Conservation (phyloP, 169 alveolate genomes). For the Cryptosporidium sp. region DNA sequence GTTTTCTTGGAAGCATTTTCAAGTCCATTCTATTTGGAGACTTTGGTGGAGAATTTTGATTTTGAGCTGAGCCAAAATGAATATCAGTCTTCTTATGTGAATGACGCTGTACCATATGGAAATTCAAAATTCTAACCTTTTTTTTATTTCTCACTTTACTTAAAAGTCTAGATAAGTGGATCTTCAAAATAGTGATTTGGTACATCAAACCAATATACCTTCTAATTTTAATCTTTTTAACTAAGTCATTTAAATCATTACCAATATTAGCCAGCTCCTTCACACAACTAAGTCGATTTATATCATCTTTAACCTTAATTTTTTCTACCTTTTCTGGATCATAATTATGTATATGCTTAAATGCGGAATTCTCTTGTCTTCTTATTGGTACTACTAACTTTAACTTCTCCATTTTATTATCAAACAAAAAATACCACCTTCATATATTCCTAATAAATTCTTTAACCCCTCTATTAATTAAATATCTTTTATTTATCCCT, state of each 20-base stretch:
- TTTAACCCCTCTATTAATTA: neutral
- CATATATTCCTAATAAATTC: neutral
- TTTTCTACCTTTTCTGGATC: slow-evolving; percentile 1
- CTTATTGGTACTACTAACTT: slow-evolving; percentile 20
- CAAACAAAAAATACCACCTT: neutral
- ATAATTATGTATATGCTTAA: neutral
- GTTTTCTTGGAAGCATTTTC: neutral
- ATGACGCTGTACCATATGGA: slow-evolving; percentile 12
- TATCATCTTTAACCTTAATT: slow-evolving; percentile 10
- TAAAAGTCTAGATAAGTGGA: slow-evolving; percentile 3
- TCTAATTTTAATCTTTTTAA: slow-evolving; percentile 11
- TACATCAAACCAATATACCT: slow-evolving; percentile 10
- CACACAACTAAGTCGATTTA: neutral
- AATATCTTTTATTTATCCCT: neutral
- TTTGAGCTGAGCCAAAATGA: neutral
- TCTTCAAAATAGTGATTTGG: slow-evolving; percentile 16
- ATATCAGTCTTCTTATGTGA: neutral
- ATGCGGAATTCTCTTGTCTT: neutral
- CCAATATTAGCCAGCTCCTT: slow-evolving; percentile 33
- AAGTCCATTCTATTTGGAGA: neutral
- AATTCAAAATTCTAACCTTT: neutral
- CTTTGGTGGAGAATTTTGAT: neutral
- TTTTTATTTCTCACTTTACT: neutral
- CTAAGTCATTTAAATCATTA: slow-evolving; percentile 1
- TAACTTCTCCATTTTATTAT: neutral